Percentiles rank a stretch among this genome's conserved stretches.
These are phyloP conservation scores for Astragalus glycyphyllos DNA, from an alignment of 306 rosid species.

Conservation along the genomic window DNA sequence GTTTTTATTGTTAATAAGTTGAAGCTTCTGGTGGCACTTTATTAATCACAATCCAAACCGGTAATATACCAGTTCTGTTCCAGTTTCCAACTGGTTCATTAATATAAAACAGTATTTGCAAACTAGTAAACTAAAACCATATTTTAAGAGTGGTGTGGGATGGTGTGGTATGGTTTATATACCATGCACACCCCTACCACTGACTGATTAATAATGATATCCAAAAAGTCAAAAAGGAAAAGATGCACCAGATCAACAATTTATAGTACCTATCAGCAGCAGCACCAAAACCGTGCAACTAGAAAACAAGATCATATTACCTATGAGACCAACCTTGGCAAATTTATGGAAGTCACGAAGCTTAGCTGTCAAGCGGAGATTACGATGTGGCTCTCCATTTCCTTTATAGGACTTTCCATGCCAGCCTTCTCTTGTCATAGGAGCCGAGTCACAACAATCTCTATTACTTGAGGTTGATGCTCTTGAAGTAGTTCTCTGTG, in stretches of 20 bases:
- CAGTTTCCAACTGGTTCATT: too few relatives aligned
- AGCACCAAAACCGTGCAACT: slow-evolving; percentile 12
- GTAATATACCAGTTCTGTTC: too few relatives aligned
- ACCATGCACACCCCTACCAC: too few relatives aligned
- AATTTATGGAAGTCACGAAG: slow-evolving; percentile 87
- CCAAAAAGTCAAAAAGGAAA: slow-evolving; percentile 7
- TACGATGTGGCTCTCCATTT: slow-evolving; percentile 70
- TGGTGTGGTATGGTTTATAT: too few relatives aligned
- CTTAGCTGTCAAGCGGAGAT: slow-evolving; percentile 87
- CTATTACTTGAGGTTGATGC: slow-evolving; percentile 61
- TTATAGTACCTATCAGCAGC: not conserved
- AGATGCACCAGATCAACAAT: slow-evolving; percentile 5
- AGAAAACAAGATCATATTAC: slow-evolving; percentile 37
- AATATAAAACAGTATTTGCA: too few relatives aligned
- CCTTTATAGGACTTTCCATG: slow-evolving; percentile 78
- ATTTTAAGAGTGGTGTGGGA: too few relatives aligned
- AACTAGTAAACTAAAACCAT: too few relatives aligned
- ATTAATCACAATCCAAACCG: too few relatives aligned
- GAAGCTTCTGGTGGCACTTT: too few relatives aligned
- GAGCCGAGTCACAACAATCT: slow-evolving; percentile 61
- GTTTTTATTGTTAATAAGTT: too few relatives aligned
- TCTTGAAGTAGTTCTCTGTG: slow-evolving; percentile 62
- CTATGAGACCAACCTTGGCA: slow-evolving; percentile 73
- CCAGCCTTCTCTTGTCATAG: slow-evolving; percentile 72
- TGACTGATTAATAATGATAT: slow-evolving; percentile 25